Evolutionary conservation across 2,329 filamentous ascomycete species (phyloP), one percentile per base, ranked within the genome.

Genomic region (Periglandula ipomoeae): DNA sequence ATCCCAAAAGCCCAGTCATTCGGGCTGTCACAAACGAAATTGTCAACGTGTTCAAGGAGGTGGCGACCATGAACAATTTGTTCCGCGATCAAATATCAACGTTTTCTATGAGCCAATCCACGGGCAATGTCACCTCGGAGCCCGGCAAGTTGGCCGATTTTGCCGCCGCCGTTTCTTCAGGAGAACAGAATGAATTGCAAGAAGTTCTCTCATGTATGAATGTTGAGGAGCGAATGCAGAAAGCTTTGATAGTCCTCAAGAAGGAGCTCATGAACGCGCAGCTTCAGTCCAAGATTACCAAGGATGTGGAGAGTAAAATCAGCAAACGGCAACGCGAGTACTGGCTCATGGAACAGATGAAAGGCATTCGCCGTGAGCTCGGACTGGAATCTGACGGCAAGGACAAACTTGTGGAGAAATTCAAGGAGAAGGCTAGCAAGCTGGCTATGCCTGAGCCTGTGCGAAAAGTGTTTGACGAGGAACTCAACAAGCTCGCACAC

Each of bases 301-400:
- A 96, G 70, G 93, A 98, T 62, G 94, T 98, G 17, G 93, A 97
- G 66, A 89, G 81, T 61, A 96, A 95, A 70, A 97, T 98, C 47
- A 90, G 90, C 59, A 97, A 98, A 70, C 84, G 91, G 26, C 93
- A 98, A 65, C 83, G 93, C 46, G 93, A 98, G 64, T 98, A 97
- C 70, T 97, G 89, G 87, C 73, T 98, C 42, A 94, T 95, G 89
- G 93, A 98, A 69, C 94, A 98, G 66, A 95, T 98, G 90, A 97
- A 97, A 73, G 93, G 90, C 23, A 98, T 98, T 61, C 85, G 89
- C 50, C 81, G 93, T 50, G 93, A 98, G 68, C 80, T 98, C 44
- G 93, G 94, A 20, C 88, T 98, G 47, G 94, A 98, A 65, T 95
- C 89, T 5, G 93, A 98, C 62, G 93, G 94, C 55, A 98, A 97